Conservation (phyloP, 495 filamentous ascomycete genomes). For the Geoglossum glabrum region DNA sequence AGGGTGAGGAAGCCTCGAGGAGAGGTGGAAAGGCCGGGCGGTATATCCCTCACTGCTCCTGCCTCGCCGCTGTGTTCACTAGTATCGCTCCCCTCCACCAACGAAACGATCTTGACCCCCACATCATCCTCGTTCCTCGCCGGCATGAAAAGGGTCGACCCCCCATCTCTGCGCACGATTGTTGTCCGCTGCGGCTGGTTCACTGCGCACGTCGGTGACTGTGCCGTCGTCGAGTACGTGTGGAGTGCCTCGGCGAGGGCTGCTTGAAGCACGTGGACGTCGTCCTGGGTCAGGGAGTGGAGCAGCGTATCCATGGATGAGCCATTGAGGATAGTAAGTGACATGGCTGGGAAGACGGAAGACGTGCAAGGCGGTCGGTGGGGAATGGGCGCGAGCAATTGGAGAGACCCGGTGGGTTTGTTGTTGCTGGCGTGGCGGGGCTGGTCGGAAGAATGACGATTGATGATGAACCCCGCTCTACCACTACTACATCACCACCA, state of each 20-base stretch:
- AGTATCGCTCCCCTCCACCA: slow-evolving; percentile 8
- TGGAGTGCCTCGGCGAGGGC: slow-evolving; percentile 58
- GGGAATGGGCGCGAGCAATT: no score
- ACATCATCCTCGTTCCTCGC: slow-evolving; percentile 34
- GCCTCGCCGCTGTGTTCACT: slow-evolving; percentile 14
- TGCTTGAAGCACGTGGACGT: slow-evolving; percentile 42
- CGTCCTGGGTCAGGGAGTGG: slow-evolving; percentile 45
- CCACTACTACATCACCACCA: no score
- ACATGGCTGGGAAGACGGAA: slow-evolving; percentile 28
- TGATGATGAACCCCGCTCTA: no score
- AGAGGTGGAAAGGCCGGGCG: slow-evolving; percentile 17
- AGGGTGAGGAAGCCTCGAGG: slow-evolving; percentile 66
- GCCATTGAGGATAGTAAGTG: slow-evolving; percentile 57
- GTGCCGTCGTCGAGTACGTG: slow-evolving; percentile 56
- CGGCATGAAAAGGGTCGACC: slow-evolving; percentile 75
- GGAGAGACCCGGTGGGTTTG: no score
- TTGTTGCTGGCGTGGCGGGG: no score
- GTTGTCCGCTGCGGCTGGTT: slow-evolving; percentile 60
- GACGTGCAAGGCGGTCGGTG: no score
- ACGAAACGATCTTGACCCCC: slow-evolving; percentile 44
- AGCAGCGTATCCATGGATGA: slow-evolving; percentile 48
- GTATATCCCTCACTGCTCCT: slow-evolving; percentile 13
- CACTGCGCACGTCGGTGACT: slow-evolving; percentile 16
- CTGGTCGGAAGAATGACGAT: no score
- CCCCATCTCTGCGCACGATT: slow-evolving; percentile 45